Conservation (phyloP, 352 stramenopile genomes). For the Nothophytophthora sp. region DNA sequence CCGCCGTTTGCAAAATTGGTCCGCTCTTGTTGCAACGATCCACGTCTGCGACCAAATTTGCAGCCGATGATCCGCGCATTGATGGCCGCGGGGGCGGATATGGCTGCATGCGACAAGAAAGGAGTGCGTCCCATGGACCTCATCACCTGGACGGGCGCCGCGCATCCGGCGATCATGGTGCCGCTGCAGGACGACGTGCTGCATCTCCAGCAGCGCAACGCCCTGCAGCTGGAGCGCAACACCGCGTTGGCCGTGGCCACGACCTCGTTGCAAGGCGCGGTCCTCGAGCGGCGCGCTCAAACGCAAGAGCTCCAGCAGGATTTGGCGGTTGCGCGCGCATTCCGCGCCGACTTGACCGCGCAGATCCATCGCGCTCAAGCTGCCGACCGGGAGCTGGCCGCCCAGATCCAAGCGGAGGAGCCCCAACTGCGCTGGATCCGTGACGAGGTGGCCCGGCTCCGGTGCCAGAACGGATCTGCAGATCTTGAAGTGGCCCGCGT, state of each 20-base stretch:
- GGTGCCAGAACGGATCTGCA: constrained; percentile 22
- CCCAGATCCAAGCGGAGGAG: constrained; percentile 15
- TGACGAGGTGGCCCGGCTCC: constrained; percentile 20
- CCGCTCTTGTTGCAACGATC: background rate
- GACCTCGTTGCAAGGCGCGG: constrained; percentile 8
- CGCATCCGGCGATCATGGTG: constrained; percentile 31
- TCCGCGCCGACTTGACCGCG: constrained; percentile 20
- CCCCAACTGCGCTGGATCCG: constrained; percentile 22
- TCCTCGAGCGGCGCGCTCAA: background rate
- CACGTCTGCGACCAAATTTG: background rate
- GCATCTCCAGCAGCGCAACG: constrained; percentile 28
- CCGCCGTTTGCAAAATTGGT: no score
- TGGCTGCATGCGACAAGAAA: constrained; percentile 30
- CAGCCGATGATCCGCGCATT: constrained; percentile 6
- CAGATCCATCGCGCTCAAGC: constrained; percentile 25
- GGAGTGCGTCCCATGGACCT: constrained; percentile 13
- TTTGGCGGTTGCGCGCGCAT: constrained; percentile 14
- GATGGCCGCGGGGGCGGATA: constrained; percentile 12
- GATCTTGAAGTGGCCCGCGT: constrained; percentile 21
- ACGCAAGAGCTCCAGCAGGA: constrained; percentile 16
- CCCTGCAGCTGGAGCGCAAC: constrained; percentile 8
- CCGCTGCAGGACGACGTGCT: constrained; percentile 26
- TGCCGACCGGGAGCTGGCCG: constrained; percentile 11
- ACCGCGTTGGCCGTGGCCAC: constrained; percentile 8
- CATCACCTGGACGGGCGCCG: constrained; percentile 31